These are phyloP conservation scores for Aspergillus sp. DNA, from an alignment of 2,329 filamentous ascomycete species.

Conservation along the genomic window DNA sequence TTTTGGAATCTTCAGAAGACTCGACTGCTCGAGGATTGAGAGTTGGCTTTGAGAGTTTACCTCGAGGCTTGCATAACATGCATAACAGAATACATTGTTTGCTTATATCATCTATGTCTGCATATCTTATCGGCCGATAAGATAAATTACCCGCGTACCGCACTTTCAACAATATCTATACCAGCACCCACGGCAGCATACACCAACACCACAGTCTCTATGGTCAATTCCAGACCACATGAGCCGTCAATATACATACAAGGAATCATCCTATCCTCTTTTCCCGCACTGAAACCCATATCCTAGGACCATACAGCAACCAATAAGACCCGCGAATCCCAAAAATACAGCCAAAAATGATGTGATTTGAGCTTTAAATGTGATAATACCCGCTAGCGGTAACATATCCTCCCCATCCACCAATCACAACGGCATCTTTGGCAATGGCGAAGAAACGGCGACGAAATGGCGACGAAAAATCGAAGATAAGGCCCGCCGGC, in stretches of 20 bases:
- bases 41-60: too few species aligned
- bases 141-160: neutral
- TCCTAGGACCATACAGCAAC: neutral
- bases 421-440: neutral
- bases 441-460: neutral
- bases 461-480: too few species aligned
- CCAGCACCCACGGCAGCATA: neutral
- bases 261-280: neutral
- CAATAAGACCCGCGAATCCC: neutral
- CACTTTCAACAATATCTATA: neutral
- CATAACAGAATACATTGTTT: neutral
- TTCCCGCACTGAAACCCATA: neutral
- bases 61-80: neutral
- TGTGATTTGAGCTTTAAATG: conserved; percentile 2
- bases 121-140: conserved; percentile 7
- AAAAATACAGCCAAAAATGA: conserved; percentile 2
- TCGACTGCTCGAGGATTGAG: too few species aligned
- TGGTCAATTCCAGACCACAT: too few species aligned
- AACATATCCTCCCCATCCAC: neutral
- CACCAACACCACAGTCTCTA: neutral
- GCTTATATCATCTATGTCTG: neutral
- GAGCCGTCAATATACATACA: too few species aligned
- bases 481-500: neutral
- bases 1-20: too few species aligned
- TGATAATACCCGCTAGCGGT: conserved; percentile 3